Base-by-base conservation (phyloP, 2,329 filamentous ascomycete species). In the Fusarium sp. region DNA sequence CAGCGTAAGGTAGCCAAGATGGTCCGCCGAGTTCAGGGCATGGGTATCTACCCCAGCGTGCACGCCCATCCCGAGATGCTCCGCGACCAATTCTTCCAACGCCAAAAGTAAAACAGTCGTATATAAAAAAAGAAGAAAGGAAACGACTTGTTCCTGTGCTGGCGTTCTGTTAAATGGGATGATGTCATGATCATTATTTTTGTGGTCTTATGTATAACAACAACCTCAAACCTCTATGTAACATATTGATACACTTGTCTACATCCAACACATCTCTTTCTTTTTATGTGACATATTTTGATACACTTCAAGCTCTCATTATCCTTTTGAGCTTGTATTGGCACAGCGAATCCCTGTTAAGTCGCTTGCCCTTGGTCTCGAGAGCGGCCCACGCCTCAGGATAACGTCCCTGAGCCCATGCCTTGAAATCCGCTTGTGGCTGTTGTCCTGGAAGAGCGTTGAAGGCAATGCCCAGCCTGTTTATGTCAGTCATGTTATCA, bases 1-100 rank as follows among this genome's bases (percentile, higher is more conserved):
- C 96, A 99, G 84, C 88, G 96, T 72, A 94, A 91, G 82, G 89
- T 99, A 77, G 92, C 95, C 67, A 98, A 97, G 84, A 95, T 97
- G 55, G 92, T 99, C 75, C 86, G 96, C 71, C 88, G 96, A 74
- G 91, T 93, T 21, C 91, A 98, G 75, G 96, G 94, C 2, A 86
- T 98, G 77, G 96, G 96, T 18, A 84, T 98, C 65, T 94, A 98
- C 86, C 96, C 96, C 25, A 97, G 91, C 78, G 91, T 97, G 58
- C 93, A 99, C 83, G 84, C 85, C 71, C 96, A 99, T 82, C 96
- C 96, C 6, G 92, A 97, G 79, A 84, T 97, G 60, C 79, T 97
- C 70, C 83, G 84, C 61, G 74, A 80, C 14, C 67, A 78, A 21
- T 80, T 81, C 73, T 81, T 75, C 63, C 62, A 69, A 6, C 66